Percentiles rank a stretch among this genome's conserved stretches.
phyloP scores from a whole-genome alignment of 1,284 basidiomycete species.

The Stygiomarasmius scandens region DNA sequence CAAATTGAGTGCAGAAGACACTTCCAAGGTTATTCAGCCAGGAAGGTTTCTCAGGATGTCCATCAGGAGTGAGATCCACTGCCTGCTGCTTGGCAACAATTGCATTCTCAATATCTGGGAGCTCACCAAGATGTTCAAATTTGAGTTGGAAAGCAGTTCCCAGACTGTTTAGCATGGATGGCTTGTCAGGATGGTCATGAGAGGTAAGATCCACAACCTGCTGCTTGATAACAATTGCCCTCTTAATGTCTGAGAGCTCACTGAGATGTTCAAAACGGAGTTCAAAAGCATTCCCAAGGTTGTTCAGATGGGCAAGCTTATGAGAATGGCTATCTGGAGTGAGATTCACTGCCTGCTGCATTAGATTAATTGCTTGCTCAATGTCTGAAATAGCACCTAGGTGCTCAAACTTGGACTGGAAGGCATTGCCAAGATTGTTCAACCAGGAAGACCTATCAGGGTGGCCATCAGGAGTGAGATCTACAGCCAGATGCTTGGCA shows the following conservation, averaged over 20 bases:
- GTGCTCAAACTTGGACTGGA: background rate
- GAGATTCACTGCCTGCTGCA: too few species aligned
- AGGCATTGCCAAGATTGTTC: background rate
- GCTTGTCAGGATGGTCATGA: background rate
- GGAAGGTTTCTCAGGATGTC: background rate
- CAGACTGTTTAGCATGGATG: background rate
- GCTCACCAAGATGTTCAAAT: background rate
- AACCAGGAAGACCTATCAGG: background rate
- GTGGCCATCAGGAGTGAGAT: background rate
- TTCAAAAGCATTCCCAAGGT: constrained; percentile 1
- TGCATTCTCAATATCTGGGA: constrained; percentile 6
- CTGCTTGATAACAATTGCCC: background rate
- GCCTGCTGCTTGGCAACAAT: constrained; percentile 16
- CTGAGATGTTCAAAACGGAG: background rate
- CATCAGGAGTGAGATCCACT: constrained; percentile 14
- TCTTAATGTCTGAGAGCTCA: constrained; percentile 1
- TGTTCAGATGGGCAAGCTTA: background rate
- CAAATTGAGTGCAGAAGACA: background rate
- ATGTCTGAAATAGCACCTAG: background rate
- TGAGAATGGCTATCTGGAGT: background rate
- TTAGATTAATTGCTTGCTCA: background rate
- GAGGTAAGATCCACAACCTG: constrained; percentile 1
- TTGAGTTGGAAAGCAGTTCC: background rate
- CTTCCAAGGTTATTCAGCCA: background rate
- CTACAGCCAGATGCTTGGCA: background rate